Evolutionary conservation across 2,329 filamentous ascomycete genomes (phyloP).

Genomic region (Dothideomycetidae sp.): DNA sequence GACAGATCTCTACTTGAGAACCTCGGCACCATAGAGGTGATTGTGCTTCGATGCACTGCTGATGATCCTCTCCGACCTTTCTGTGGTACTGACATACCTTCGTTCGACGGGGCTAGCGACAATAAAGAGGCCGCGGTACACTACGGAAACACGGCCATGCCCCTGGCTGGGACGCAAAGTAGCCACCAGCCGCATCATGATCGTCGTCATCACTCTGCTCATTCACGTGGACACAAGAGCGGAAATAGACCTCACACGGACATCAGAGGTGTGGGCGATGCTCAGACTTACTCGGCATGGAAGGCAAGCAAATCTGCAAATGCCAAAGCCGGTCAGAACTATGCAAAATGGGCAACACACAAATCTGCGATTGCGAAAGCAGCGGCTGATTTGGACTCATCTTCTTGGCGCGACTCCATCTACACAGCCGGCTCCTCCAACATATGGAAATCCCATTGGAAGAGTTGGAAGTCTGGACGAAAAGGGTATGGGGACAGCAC

Average conservation of each 20-base stretch:
- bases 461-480: slow-evolving; percentile 1
- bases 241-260: neutral
- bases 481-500: slow-evolving; percentile 6
- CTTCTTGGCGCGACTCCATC: neutral
- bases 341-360: neutral
- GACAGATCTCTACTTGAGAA: slow-evolving; percentile 25
- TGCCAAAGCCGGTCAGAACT: too few relatives aligned
- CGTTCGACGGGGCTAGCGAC: neutral
- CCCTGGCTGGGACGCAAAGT: neutral
- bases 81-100: slow-evolving; percentile 9
- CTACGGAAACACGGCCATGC: neutral
- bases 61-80: slow-evolving; percentile 8
- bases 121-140: neutral
- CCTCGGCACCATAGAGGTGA: slow-evolving; percentile 34
- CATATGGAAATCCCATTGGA: slow-evolving; percentile 2
- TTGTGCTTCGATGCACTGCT: slow-evolving; percentile 30
- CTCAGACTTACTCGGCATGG: neutral
- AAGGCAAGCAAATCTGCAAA: neutral
- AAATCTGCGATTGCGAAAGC: neutral
- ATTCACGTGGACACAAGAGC: too few relatives aligned
- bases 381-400: too few relatives aligned
- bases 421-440: neutral
- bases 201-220: neutral
- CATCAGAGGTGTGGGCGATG: neutral
- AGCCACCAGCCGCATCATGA: neutral